Evolutionary conservation across 345 rosid genomes (phyloP).

Genomic region (Salix exigua): DNA sequence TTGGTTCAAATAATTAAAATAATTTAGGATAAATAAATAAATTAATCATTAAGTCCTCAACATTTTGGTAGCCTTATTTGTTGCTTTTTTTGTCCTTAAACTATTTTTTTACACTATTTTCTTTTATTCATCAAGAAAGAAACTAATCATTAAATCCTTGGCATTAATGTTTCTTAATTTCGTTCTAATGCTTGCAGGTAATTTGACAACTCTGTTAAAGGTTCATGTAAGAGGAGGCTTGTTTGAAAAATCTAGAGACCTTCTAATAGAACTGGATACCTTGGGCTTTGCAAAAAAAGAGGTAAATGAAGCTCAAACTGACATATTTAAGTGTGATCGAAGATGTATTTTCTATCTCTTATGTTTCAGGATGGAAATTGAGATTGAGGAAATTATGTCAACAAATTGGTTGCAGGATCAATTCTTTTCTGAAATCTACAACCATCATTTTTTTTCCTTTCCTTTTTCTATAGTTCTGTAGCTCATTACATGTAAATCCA

Average conservation of each 20-base stretch:
- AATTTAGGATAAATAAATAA: too few species aligned
- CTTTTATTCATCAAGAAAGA: too few species aligned
- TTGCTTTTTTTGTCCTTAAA: too few species aligned
- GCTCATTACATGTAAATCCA: slow-evolving; percentile 12
- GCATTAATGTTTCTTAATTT: too few species aligned
- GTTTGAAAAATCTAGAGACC: slow-evolving; percentile 71
- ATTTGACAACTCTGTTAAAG: too few species aligned
- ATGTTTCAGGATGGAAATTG: neutral
- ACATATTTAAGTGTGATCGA: slow-evolving; percentile 1
- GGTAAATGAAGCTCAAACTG: slow-evolving; percentile 35
- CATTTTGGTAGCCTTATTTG: too few species aligned
- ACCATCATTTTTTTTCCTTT: neutral
- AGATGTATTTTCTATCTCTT: neutral
- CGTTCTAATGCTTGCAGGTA: too few species aligned
- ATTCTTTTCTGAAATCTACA: neutral
- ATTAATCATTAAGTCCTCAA: too few species aligned
- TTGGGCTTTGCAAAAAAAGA: slow-evolving; percentile 73
- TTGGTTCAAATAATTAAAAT: too few species aligned
- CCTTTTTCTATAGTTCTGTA: slow-evolving; percentile 2
- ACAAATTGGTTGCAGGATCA: neutral
- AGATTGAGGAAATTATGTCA: neutral
- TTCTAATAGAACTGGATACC: slow-evolving; percentile 61
- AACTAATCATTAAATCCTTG: too few species aligned
- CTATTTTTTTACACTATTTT: too few species aligned
- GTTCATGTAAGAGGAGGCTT: too few species aligned